Evolutionary conservation across 768 basidiomycete genomes (phyloP).

Genomic region (Porphyrellus cyaneotinctus): DNA sequence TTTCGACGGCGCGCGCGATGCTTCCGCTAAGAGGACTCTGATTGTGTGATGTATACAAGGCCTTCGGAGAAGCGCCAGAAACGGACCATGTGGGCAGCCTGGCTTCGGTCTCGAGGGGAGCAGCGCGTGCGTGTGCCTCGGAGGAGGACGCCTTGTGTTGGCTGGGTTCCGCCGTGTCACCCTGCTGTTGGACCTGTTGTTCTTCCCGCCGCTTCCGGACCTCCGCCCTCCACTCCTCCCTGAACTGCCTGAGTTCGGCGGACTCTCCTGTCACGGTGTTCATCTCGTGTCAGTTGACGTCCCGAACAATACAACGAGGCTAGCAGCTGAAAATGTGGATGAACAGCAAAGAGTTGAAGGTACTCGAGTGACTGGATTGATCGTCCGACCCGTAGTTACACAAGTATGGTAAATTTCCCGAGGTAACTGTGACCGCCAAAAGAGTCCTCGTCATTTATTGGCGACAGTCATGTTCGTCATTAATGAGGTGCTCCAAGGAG

Average conservation of each 20-base stretch:
- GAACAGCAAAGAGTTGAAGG: background rate
- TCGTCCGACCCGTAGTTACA: too few species aligned
- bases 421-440: too few species aligned
- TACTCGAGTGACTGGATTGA: too few species aligned
- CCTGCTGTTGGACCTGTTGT: slow-evolving; percentile 7
- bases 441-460: too few species aligned
- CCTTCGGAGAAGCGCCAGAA: slow-evolving; percentile 8
- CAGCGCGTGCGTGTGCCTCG: slow-evolving; percentile 6
- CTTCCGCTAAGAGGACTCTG: slow-evolving; percentile 31
- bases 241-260: slow-evolving; percentile 63
- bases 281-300: background rate
- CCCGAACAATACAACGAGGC: background rate
- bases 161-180: background rate
- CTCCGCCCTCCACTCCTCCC: slow-evolving; percentile 71
- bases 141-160: slow-evolving; percentile 1
- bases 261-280: slow-evolving; percentile 41
- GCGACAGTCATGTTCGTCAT: too few species aligned
- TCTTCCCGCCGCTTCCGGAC: slow-evolving; percentile 37
- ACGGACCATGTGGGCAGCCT: slow-evolving; percentile 10
- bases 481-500: too few species aligned
- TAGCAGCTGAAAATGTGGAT: background rate
- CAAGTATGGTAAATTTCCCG: too few species aligned
- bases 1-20: slow-evolving; percentile 50
- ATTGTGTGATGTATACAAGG: slow-evolving; percentile 22
- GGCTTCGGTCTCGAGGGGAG: slow-evolving; percentile 5